Percentiles rank a stretch among this genome's conserved stretches.
Evolutionary conservation across 208 protist species (phyloP).

Genomic region (Acanthamoeba royreba): DNA sequence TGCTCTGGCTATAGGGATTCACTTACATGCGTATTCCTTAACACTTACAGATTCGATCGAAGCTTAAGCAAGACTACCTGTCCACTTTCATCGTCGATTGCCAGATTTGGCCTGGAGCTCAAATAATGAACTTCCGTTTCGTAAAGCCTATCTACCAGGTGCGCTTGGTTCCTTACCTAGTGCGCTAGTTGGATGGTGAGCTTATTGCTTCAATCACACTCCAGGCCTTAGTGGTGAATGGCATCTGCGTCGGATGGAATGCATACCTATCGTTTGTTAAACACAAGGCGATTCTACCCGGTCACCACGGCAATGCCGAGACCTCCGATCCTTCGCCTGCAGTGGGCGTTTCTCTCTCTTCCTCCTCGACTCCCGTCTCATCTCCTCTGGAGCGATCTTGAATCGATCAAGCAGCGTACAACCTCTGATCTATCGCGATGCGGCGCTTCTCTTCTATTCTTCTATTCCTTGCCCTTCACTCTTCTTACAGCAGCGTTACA

Average conservation of each 20-base stretch:
- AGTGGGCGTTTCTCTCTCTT: no score
- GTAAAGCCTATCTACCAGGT: constrained; percentile 2
- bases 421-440: no score
- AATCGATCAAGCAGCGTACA: no score
- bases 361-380: no score
- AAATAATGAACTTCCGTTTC: constrained; percentile 20
- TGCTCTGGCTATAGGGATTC: not conserved
- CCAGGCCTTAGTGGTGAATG: constrained; percentile 28
- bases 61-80: constrained; percentile 10
- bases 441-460: no score
- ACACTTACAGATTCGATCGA: not conserved
- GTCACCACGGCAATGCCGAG: not conserved
- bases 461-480: no score
- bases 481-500: no score
- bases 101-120: not conserved
- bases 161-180: not conserved
- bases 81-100: constrained; percentile 18
- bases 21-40: not conserved
- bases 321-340: not conserved
- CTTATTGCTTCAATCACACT: not conserved
- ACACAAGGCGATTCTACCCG: constrained; percentile 19
- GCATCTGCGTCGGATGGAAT: constrained; percentile 11
- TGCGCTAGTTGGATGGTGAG: not conserved
- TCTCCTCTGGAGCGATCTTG: no score
- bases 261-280: constrained; percentile 33